A percentile compares a stretch with the other conserved stretches of the same genome.
Evolutionary conservation across 1,284 basidiomycete genomes (phyloP).

Genomic region (Microbotryum intermedium): DNA sequence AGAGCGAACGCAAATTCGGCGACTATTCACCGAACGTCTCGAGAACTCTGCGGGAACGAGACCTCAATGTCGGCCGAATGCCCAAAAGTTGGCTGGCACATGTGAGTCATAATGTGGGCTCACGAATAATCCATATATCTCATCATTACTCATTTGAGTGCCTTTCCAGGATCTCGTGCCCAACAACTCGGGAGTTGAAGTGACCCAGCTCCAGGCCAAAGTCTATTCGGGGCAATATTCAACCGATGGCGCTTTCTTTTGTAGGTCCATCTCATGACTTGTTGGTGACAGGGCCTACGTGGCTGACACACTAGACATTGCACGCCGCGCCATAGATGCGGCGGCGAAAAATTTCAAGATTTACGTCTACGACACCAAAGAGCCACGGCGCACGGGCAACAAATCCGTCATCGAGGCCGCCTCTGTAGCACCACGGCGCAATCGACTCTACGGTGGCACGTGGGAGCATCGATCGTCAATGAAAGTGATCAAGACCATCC

Average conservation of each 20-base stretch:
- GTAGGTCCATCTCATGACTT: too few species aligned
- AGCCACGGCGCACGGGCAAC: slow-evolving; percentile 40
- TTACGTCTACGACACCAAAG: slow-evolving; percentile 66
- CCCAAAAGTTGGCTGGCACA: slow-evolving; percentile 41
- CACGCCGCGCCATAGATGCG: neutral
- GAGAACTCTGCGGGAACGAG: slow-evolving; percentile 18
- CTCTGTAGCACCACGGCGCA: neutral
- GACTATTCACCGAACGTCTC: slow-evolving; percentile 14
- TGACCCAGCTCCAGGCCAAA: slow-evolving; percentile 68
- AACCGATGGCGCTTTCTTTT: slow-evolving; percentile 37
- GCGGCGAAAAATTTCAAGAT: slow-evolving; percentile 24
- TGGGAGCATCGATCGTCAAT: slow-evolving; percentile 40
- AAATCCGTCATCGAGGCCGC: slow-evolving; percentile 25
- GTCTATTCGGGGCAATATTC: slow-evolving; percentile 93
- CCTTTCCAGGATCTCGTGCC: slow-evolving; percentile 60
- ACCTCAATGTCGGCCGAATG: slow-evolving; percentile 36
- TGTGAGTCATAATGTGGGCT: slow-evolving; percentile 6
- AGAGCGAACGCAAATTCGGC: slow-evolving; percentile 6
- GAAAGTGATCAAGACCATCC: slow-evolving; percentile 67
- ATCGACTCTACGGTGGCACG: slow-evolving; percentile 2
- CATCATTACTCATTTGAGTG: slow-evolving; percentile 38
- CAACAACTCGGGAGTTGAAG: slow-evolving; percentile 76
- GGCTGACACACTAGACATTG: neutral
- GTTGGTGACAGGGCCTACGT: neutral
- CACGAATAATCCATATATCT: neutral